phyloP scores from a whole-genome alignment of 2,329 filamentous ascomycete genomes.

The Penicillium hesseltinei region DNA sequence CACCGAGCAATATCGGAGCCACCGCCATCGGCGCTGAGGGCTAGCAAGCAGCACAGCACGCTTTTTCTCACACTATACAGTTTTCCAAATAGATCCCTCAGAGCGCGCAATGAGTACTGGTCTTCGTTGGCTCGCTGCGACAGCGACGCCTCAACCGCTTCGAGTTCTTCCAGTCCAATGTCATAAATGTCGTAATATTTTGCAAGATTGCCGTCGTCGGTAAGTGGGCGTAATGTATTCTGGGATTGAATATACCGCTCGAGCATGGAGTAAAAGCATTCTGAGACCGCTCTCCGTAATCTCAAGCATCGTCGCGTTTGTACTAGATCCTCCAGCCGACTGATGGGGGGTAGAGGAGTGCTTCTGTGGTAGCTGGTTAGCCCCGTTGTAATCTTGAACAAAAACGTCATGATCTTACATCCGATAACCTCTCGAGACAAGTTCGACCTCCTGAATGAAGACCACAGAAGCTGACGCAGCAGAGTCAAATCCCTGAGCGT shows the following conservation, averaged over 20 bases:
- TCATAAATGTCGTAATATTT: slow-evolving; percentile 92
- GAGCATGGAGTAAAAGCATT: slow-evolving; percentile 67
- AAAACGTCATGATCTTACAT: slow-evolving; percentile 55
- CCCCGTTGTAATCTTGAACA: not conserved
- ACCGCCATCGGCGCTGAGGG: slow-evolving; percentile 78
- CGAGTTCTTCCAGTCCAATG: slow-evolving; percentile 69
- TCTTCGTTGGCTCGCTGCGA: slow-evolving; percentile 70
- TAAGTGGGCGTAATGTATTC: slow-evolving; percentile 65
- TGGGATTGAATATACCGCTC: slow-evolving; percentile 70
- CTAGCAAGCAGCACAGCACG: slow-evolving; percentile 82
- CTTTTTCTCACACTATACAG: slow-evolving; percentile 79
- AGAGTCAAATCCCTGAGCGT: slow-evolving; percentile 77
- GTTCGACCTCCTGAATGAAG: slow-evolving; percentile 90
- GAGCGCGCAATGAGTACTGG: slow-evolving; percentile 69
- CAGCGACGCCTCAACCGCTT: slow-evolving; percentile 65
- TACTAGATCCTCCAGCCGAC: slow-evolving; percentile 78
- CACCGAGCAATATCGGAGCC: slow-evolving; percentile 74
- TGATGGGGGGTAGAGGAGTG: slow-evolving; percentile 86
- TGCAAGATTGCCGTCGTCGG: slow-evolving; percentile 78
- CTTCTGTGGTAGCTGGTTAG: slow-evolving; percentile 57
- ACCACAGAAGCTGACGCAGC: slow-evolving; percentile 72
- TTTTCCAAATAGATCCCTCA: slow-evolving; percentile 79
- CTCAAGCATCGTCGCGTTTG: slow-evolving; percentile 76
- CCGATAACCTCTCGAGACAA: slow-evolving; percentile 86
- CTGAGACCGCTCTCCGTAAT: slow-evolving; percentile 72